Evolutionary conservation across 2,329 filamentous ascomycete species (phyloP).

Genomic region (Diaporthe humulicola): DNA sequence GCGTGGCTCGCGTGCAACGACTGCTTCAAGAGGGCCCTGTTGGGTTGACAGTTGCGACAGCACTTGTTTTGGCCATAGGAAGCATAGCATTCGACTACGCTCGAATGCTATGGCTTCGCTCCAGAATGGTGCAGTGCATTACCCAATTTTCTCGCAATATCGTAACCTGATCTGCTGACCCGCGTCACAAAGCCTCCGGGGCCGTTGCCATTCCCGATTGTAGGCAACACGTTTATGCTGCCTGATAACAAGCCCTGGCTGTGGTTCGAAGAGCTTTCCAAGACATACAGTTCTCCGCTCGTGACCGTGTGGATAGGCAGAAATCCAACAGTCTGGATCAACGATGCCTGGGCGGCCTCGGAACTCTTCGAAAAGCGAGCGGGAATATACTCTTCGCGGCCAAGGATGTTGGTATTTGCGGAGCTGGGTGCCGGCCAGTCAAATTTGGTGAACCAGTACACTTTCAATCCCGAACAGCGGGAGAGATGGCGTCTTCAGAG

Average conservation of each 20-base stretch:
- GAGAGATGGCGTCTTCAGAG: constrained; percentile 60
- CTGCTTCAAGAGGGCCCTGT: constrained; percentile 8
- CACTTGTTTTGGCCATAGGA: constrained; percentile 43
- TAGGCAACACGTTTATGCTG: constrained; percentile 69
- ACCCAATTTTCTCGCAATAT: neutral
- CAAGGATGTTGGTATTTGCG: constrained; percentile 62
- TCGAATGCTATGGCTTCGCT: constrained; percentile 63
- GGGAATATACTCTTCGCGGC: constrained; percentile 64
- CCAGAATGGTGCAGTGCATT: constrained; percentile 55
- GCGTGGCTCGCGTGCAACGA: constrained; percentile 10
- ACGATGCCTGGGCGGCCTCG: constrained; percentile 62
- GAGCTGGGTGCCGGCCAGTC: constrained; percentile 60
- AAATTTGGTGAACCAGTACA: constrained; percentile 60
- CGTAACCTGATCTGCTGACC: constrained; percentile 31
- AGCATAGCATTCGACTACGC: constrained; percentile 57
- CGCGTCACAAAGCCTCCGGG: constrained; percentile 60
- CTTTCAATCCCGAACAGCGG: constrained; percentile 53
- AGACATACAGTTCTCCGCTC: constrained; percentile 60
- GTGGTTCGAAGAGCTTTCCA: constrained; percentile 67
- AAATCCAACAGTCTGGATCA: constrained; percentile 61
- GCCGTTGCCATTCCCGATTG: constrained; percentile 65
- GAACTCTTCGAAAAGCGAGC: constrained; percentile 68
- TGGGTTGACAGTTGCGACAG: constrained; percentile 34
- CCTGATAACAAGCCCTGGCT: constrained; percentile 70
- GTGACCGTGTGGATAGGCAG: constrained; percentile 70